A percentile compares a stretch with the other conserved stretches of the same genome.
These are phyloP conservation scores for Iris pallida DNA, from an alignment of 116 monocot genomes.

Conservation along the genomic window DNA sequence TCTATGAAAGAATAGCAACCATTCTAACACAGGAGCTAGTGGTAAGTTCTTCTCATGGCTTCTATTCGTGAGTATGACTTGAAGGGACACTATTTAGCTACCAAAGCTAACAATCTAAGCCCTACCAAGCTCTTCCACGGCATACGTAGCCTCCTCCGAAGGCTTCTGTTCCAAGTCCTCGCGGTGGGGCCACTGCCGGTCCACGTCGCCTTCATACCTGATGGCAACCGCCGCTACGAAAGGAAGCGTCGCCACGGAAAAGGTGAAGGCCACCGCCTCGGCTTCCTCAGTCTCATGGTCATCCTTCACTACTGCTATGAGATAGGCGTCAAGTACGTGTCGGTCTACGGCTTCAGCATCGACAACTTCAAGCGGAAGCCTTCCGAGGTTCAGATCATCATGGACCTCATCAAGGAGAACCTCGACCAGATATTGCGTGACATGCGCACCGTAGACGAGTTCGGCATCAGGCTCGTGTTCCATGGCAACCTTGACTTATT, in stretches of 20 bases:
- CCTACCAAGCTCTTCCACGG: background rate
- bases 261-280: conserved; percentile 20
- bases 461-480: conserved; percentile 27
- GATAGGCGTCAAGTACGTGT: conserved; percentile 32
- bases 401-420: conserved; percentile 36
- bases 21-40: no score
- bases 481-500: conserved; percentile 23
- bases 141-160: conserved; percentile 12
- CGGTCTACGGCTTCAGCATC: conserved; percentile 43
- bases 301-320: conserved; percentile 35
- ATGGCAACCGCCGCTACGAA: conserved; percentile 43
- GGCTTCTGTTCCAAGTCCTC: conserved; percentile 37
- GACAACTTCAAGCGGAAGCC: conserved; percentile 46
- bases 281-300: conserved; percentile 21
- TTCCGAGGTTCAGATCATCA: conserved; percentile 23
- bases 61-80: no score
- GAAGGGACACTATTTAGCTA: no score
- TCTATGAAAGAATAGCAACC: background rate
- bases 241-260: conserved; percentile 13
- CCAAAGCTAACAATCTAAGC: background rate
- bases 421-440: conserved; percentile 11
- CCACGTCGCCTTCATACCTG: conserved; percentile 48
- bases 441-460: conserved; percentile 10
- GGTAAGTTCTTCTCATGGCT: no score
- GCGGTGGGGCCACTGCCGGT: conserved; percentile 27